Evolutionary conservation across 2,329 filamentous ascomycete species (phyloP).

Genomic region (Mycosphaerella sp.): DNA sequence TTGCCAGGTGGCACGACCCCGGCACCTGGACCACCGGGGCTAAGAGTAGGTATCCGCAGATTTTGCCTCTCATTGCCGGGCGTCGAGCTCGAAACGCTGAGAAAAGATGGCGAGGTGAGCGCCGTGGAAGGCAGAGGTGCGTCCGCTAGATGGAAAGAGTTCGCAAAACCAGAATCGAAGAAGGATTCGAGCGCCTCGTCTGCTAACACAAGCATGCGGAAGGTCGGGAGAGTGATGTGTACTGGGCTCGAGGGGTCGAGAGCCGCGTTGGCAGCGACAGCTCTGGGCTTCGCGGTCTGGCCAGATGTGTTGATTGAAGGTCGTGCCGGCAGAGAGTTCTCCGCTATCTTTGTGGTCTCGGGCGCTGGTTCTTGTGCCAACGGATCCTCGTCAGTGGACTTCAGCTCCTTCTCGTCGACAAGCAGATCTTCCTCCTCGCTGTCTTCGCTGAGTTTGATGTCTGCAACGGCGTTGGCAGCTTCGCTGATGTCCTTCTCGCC

Average conservation of each 20-base stretch:
- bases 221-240: conserved; percentile 92
- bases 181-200: conserved; percentile 95
- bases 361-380: neutral
- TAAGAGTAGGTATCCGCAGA: conserved; percentile 20
- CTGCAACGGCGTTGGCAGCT: conserved; percentile 41
- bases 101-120: conserved; percentile 55
- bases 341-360: conserved; percentile 11
- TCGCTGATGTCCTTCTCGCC: conserved; percentile 32
- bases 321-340: conserved; percentile 25
- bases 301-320: conserved; percentile 31
- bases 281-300: conserved; percentile 46
- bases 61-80: conserved; percentile 7
- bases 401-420: conserved; percentile 40
- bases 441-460: conserved; percentile 72
- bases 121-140: conserved; percentile 44
- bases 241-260: conserved; percentile 89
- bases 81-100: conserved; percentile 56
- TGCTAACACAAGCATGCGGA: conserved; percentile 96
- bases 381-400: conserved; percentile 19
- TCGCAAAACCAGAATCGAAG: conserved; percentile 91
- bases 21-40: conserved; percentile 34
- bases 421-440: conserved; percentile 54
- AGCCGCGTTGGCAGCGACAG: conserved; percentile 77
- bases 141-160: conserved; percentile 83
- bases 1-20: conserved; percentile 59